Evolutionary conservation across 129 eudicot species (phyloP), one percentile per base, ranked within the genome.

Genomic region (Logfia minima): DNA sequence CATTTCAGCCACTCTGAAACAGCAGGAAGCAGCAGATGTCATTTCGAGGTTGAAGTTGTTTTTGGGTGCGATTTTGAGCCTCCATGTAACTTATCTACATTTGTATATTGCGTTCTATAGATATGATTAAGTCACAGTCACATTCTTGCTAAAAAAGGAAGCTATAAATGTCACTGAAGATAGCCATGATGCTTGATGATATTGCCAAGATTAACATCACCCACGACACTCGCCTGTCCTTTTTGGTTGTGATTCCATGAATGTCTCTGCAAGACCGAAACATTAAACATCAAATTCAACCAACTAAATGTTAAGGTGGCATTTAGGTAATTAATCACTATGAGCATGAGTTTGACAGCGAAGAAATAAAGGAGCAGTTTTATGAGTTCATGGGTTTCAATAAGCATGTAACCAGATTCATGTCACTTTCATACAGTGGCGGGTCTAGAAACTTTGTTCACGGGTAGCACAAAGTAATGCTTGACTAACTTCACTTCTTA

Each of bases 121-220:
- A 11, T 39, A 63, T 63, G 69, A 77, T 67, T 28, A 55, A 35
- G 18, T 22, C 4, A 6, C 55, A 8, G 60, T 34, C 8, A 31
- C 37, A 18, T 61, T 70, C 39, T 48, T 61, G 68, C 32, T 79
- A 55, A 79, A 43, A 83, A 83, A 82, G 34, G 82, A 74, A 82
- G 88, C 76, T 32, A 68, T 84, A 88, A 56, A 93, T 77, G 74
- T 93, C 97, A 61, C 92, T 90, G 85, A 83, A 86, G 66, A 93
- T 93, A 19, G 98, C 98, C 78, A 93, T 90, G 29, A 86, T 62
- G 75, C 98, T 90, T 68, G 98, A 93, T n/a, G 91, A 90, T 52
- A 90, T 89, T 31, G 97, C 98, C 82, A 93, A 72, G 11, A 90
- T 67, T 67, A 93, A 76, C 97, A 93, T 93, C 74, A 90, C 70